These are phyloP conservation scores for Ceratocystiopsis minuta DNA, from an alignment of 2,329 filamentous ascomycete genomes.

Conservation along the genomic window DNA sequence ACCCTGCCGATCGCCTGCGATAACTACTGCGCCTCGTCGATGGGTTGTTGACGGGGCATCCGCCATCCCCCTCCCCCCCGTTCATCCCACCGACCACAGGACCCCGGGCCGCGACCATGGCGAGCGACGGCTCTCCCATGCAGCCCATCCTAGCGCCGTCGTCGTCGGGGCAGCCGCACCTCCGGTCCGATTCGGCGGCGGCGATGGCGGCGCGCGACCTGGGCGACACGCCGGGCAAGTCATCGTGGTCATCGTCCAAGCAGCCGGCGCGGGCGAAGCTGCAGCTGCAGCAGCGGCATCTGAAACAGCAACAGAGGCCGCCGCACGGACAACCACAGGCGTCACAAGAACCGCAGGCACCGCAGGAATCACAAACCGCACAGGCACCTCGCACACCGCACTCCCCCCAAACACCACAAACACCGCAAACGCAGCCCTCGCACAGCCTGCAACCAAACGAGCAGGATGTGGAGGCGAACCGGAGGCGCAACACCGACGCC, in stretches of 20 bases:
- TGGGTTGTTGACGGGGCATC: conserved; percentile 2
- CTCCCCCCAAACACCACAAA: too few relatives aligned
- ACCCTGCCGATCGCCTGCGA: neutral
- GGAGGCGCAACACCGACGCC: too few relatives aligned
- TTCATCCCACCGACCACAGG: too few relatives aligned
- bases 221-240: too few relatives aligned
- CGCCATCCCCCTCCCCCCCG: neutral
- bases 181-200: too few relatives aligned
- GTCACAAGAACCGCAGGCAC: neutral
- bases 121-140: too few relatives aligned
- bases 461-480: too few relatives aligned
- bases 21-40: neutral
- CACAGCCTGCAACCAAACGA: neutral
- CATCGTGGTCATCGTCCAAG: neutral
- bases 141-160: too few relatives aligned
- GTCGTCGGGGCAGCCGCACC: neutral
- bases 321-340: neutral
- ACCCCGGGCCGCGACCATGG: too few relatives aligned
- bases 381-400: too few relatives aligned
- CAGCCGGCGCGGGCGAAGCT: neutral
- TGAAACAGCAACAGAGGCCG: neutral
- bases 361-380: neutral
- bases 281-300: neutral
- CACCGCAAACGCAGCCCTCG: neutral
- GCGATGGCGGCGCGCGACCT: too few relatives aligned